A percentile compares a stretch with the other conserved stretches of the same genome.
Conservation (phyloP, 2,329 filamentous ascomycete genomes). For the Macrophomina tecta region DNA sequence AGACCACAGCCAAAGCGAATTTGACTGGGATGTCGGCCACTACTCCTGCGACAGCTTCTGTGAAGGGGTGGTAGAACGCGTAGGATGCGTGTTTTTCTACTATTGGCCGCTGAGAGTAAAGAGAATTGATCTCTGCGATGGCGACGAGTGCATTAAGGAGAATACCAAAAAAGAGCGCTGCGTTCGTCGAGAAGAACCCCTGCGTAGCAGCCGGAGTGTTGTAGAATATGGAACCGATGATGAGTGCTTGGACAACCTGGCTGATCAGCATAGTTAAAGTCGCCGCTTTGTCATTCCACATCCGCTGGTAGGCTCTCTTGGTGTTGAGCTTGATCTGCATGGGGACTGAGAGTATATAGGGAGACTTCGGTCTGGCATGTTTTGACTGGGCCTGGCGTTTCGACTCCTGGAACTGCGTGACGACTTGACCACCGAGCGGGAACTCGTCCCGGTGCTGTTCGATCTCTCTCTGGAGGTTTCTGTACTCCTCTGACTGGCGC, state of each 20-base stretch:
- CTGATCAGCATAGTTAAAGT: conserved; percentile 47
- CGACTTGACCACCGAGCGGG: conserved; percentile 40
- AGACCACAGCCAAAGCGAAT: conserved; percentile 69
- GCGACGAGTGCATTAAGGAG: conserved; percentile 65
- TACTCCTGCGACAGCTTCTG: conserved; percentile 84
- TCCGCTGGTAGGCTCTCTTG: conserved; percentile 40
- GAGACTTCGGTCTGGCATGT: conserved; percentile 60
- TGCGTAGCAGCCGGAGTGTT: conserved; percentile 56
- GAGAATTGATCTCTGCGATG: conserved; percentile 53
- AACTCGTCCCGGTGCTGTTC: conserved; percentile 56
- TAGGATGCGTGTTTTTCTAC: conserved; percentile 89
- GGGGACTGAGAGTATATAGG: conserved; percentile 62
- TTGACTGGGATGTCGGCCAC: conserved; percentile 84
- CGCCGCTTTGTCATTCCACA: conserved; percentile 41
- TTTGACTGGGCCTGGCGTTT: conserved; percentile 58
- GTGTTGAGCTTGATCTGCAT: conserved; percentile 50
- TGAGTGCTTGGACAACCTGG: conserved; percentile 63
- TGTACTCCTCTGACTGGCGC: conserved; percentile 58
- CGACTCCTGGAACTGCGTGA: conserved; percentile 47
- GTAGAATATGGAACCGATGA: conserved; percentile 67
- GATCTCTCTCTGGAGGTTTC: conserved; percentile 55
- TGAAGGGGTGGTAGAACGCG: conserved; percentile 85
- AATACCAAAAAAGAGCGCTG: conserved; percentile 66
- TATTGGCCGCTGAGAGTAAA: conserved; percentile 86
- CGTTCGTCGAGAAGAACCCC: conserved; percentile 62